Conservation (phyloP, 495 filamentous ascomycete species). For the Aspergillus avenaceus region DNA sequence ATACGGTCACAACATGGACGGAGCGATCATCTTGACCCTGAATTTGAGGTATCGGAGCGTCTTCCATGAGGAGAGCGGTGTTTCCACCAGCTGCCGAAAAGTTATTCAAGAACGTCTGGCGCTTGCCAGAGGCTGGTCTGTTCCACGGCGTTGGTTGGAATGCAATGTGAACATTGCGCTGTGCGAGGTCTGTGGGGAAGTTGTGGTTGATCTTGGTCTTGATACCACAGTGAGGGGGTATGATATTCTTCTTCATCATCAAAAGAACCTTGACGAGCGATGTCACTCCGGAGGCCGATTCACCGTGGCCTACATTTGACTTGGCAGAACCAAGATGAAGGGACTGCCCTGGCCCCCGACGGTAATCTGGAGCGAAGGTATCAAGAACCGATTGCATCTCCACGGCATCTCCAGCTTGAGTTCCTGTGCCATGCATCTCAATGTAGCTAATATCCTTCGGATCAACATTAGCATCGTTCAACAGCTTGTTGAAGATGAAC, state of each 20-base stretch:
- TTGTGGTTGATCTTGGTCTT: slow-evolving; percentile 77
- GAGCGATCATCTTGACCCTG: slow-evolving; percentile 50
- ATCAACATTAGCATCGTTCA: slow-evolving; percentile 65
- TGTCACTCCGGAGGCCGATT: slow-evolving; percentile 81
- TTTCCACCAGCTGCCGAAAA: slow-evolving; percentile 60
- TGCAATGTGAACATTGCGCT: slow-evolving; percentile 73
- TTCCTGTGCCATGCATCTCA: slow-evolving; percentile 89
- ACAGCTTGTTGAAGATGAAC: slow-evolving; percentile 61
- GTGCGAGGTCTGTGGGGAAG: slow-evolving; percentile 69
- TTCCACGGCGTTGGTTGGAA: slow-evolving; percentile 56
- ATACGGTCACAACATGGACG: slow-evolving; percentile 47
- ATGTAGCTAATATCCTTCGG: slow-evolving; percentile 75
- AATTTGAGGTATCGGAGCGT: slow-evolving; percentile 38
- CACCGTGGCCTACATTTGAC: slow-evolving; percentile 85
- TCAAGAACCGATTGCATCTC: slow-evolving; percentile 78
- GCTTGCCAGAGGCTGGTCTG: slow-evolving; percentile 56
- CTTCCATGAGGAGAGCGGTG: slow-evolving; percentile 51
- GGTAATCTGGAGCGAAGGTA: slow-evolving; percentile 69
- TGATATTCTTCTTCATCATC: slow-evolving; percentile 80
- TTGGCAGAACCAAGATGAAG: slow-evolving; percentile 83
- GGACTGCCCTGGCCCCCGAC: slow-evolving; percentile 64
- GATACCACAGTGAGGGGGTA: slow-evolving; percentile 86
- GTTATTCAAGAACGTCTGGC: slow-evolving; percentile 66
- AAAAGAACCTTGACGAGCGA: slow-evolving; percentile 79
- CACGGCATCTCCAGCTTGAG: slow-evolving; percentile 73